These are phyloP conservation scores for Eucalyptus marginata DNA, from an alignment of 345 rosid genomes.

Conservation along the genomic window DNA sequence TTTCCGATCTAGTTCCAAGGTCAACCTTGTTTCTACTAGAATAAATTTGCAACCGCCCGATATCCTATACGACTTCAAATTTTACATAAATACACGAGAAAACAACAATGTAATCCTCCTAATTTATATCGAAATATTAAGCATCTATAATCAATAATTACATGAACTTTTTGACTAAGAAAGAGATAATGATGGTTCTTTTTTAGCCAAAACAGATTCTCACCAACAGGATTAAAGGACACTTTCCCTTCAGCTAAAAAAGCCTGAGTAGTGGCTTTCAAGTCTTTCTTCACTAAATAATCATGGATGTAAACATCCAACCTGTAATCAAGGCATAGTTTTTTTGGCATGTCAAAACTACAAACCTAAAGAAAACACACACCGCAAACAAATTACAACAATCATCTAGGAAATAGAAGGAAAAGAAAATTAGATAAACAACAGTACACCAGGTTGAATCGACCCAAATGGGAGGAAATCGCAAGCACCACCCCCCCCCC, in stretches of 20 bases:
- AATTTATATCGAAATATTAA: no score
- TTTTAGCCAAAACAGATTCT: neutral
- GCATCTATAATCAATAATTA: no score
- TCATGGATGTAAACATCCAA: slow-evolving; percentile 95
- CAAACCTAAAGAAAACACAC: neutral
- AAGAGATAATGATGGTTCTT: neutral
- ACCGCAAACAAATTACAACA: neutral
- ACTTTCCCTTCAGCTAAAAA: slow-evolving; percentile 96
- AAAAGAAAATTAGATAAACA: neutral
- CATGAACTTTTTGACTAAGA: no score
- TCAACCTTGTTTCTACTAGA: no score
- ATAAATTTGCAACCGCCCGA: no score
- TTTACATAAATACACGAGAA: no score
- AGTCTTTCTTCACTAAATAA: slow-evolving; percentile 85
- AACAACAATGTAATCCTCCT: no score
- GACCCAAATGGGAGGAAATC: neutral
- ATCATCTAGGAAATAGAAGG: neutral
- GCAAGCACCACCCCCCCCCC: neutral
- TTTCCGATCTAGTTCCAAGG: no score
- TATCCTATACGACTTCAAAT: no score
- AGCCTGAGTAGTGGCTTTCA: slow-evolving; percentile 94
- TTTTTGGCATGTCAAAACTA: neutral
- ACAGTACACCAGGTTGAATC: neutral
- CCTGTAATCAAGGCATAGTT: slow-evolving; percentile 26
- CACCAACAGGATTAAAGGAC: slow-evolving; percentile 94